Conservation (phyloP, 768 basidiomycete species). For the Suillus brevipes region DNA sequence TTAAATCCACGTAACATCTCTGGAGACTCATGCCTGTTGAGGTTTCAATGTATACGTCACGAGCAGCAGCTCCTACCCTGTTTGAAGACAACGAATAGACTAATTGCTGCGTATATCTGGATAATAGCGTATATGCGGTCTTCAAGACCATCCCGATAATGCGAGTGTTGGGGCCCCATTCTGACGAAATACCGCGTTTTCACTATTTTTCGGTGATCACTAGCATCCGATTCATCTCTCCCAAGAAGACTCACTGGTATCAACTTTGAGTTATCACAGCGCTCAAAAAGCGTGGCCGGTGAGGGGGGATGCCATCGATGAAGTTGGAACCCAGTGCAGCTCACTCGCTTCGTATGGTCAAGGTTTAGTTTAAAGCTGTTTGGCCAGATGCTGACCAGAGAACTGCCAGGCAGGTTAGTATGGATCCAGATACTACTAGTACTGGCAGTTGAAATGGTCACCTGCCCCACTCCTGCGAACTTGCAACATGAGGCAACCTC, state of each 20-base stretch:
- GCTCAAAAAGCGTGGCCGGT: slow-evolving; percentile 1
- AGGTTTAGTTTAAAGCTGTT: not conserved
- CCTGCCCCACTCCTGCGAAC: slow-evolving; percentile 10
- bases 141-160: not conserved
- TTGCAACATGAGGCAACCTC: slow-evolving; percentile 30
- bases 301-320: not conserved
- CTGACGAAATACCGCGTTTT: not conserved
- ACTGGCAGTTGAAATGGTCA: not conserved
- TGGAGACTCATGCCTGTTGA: not conserved
- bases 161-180: not conserved
- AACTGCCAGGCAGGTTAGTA: not conserved
- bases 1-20: not conserved
- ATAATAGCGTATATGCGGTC: not conserved
- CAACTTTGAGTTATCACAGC: slow-evolving; percentile 3
- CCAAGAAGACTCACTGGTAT: not conserved
- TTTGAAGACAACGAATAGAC: not conserved
- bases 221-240: not conserved
- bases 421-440: not conserved
- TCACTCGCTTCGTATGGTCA: not conserved
- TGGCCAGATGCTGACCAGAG: not conserved
- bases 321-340: not conserved
- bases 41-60: not conserved
- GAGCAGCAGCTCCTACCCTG: not conserved
- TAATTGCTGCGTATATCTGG: not conserved
- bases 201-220: not conserved